Conservation (phyloP, 139 green algal genomes). For the Yamagishiella unicocca region DNA sequence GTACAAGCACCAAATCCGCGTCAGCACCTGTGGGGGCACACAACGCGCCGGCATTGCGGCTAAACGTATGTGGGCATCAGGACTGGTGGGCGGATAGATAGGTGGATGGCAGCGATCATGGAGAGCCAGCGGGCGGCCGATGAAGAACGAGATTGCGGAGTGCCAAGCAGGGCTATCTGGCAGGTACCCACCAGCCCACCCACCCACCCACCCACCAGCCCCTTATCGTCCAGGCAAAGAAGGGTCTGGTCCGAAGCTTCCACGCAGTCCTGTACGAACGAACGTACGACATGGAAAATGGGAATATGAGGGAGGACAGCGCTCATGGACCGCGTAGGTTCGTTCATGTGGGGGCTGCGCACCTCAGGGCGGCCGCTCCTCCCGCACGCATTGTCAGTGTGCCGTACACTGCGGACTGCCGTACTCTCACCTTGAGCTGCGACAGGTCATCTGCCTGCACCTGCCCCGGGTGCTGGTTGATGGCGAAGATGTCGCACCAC, state of each 20-base stretch:
- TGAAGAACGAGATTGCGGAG: too few species aligned
- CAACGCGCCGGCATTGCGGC: too few species aligned
- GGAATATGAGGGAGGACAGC: not conserved
- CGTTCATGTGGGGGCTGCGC: too few species aligned
- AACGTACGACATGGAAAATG: not conserved
- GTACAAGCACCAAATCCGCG: constrained; percentile 51
- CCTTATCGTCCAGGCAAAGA: constrained; percentile 33
- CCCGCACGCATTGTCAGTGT: too few species aligned
- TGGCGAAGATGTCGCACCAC: constrained; percentile 49
- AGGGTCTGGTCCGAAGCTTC: constrained; percentile 35
- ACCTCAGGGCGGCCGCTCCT: too few species aligned
- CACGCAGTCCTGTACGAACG: constrained; percentile 44
- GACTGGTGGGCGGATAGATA: too few species aligned
- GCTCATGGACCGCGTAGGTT: not conserved
- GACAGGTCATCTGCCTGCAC: constrained; percentile 36
- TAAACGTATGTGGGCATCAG: too few species aligned
- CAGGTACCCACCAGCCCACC: too few species aligned
- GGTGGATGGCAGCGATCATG: too few species aligned
- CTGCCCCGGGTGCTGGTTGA: constrained; percentile 49
- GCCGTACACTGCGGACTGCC: too few species aligned
- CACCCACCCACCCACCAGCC: constrained; percentile 15
- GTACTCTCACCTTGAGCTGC: constrained; percentile 28
- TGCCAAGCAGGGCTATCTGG: too few species aligned
- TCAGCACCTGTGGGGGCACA: constrained; percentile 47
- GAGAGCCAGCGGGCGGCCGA: too few species aligned